Evolutionary conservation across 192 early-diverging fungal species (phyloP).

Genomic region (Coemansia umbellata): DNA sequence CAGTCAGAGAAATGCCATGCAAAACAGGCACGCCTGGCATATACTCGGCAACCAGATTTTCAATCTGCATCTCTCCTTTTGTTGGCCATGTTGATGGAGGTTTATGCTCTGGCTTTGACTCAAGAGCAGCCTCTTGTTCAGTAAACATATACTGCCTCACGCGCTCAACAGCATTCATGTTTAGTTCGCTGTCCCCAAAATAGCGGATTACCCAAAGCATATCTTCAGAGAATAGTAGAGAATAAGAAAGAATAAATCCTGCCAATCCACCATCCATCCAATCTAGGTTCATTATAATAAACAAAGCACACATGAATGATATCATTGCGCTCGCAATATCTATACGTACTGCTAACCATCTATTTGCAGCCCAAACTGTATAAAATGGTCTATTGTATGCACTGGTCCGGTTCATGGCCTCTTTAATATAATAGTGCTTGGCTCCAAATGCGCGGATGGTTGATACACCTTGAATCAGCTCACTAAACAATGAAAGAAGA

Average conservation of each 20-base stretch:
- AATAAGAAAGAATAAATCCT: conserved; percentile 76
- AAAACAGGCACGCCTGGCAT: conserved; percentile 18
- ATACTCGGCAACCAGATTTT: conserved; percentile 53
- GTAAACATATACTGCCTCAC: conserved; percentile 72
- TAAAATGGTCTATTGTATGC: conserved; percentile 74
- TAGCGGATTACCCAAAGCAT: conserved; percentile 74
- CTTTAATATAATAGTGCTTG: conserved; percentile 37
- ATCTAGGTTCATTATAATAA: conserved; percentile 50
- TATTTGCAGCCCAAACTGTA: conserved; percentile 70
- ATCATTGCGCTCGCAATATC: conserved; percentile 68
- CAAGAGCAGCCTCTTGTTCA: conserved; percentile 72
- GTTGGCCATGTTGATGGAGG: conserved; percentile 59
- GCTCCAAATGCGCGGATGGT: conserved; percentile 79
- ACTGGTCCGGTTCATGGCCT: conserved; percentile 54
- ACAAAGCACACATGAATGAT: conserved; percentile 57
- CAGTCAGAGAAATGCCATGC: too few relatives aligned
- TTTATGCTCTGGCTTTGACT: conserved; percentile 54
- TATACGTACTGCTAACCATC: conserved; percentile 76
- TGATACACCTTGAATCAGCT: conserved; percentile 68
- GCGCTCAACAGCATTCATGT: conserved; percentile 80
- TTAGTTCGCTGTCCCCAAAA: conserved; percentile 74
- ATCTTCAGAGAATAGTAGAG: conserved; percentile 74
- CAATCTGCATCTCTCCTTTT: conserved; percentile 64
- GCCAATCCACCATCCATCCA: conserved; percentile 72
- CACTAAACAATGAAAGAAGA: conserved; percentile 74